Evolutionary conservation across 2,329 filamentous ascomycete genomes (phyloP), one percentile per base, ranked within the genome.

Genomic region (Neonectria hederae): DNA sequence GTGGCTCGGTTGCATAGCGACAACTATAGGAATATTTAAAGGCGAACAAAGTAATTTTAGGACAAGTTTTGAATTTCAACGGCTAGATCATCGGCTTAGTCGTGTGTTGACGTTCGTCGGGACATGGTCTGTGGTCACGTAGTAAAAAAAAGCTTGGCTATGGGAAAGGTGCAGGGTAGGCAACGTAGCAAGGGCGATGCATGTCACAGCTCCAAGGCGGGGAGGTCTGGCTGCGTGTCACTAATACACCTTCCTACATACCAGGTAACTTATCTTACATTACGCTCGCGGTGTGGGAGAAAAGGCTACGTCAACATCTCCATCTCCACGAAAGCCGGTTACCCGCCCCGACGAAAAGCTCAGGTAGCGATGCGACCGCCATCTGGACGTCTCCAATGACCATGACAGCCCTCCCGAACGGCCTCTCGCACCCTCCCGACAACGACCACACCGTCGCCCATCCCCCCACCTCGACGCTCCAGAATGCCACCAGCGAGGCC

Each of bases 401-500:
- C 80, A 85, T 85, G 83, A 83, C 83, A 76, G 75, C 78, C 73
- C 76, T 80, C 69, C 69, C 78, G 65, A 83, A 83, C 78, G 81
- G 83, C 79, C 78, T 77, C 72, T 75, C 73, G 67, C 74, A 76
- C 74, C 73, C 72, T 72, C 65, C 61, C 63, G 66, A 71, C 66
- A 73, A 65, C 72, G 72, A 79, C 72, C 73, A 78, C 70, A 69
- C 67, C 64, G 67, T 74, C 64, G 72, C 68, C 70, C 63, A 75
- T 58, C 32, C 69, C 65, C 56, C 69, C 59, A 67, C 71, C 46
- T 68, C 68, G 51, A 66, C 78, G 74, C 84, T 96, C 75, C 89
- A 88, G 81, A 87, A 90, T 81, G 92, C 92, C 72, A 86, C 87
- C 70, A 92, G 89, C 72, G 85, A 94, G 70, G 86, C 90, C 69